Evolutionary conservation across 371 early-diverging fungal genomes (phyloP).

Genomic region (Mucor lusitanicus): DNA sequence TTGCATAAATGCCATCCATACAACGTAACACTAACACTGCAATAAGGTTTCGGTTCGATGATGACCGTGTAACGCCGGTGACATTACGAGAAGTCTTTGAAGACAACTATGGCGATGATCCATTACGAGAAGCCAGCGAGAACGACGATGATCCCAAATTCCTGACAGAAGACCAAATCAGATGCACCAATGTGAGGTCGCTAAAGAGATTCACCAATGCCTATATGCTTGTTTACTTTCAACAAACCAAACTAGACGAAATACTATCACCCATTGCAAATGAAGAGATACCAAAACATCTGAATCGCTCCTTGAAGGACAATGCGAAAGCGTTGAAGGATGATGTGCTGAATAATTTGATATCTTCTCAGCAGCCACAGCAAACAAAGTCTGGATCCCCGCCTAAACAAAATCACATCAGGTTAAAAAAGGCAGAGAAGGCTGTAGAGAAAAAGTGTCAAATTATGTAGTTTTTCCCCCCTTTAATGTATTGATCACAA

Average conservation of each 20-base stretch:
- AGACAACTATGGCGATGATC: constrained; percentile 94
- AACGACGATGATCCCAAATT: constrained; percentile 9
- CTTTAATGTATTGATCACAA: background rate
- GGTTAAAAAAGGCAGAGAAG: constrained; percentile 18
- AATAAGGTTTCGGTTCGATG: constrained; percentile 89
- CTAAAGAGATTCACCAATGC: constrained; percentile 52
- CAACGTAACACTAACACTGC: background rate
- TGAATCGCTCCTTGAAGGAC: constrained; percentile 19
- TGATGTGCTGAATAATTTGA: constrained; percentile 21
- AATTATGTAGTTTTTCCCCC: constrained; percentile 19
- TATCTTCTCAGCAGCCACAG: constrained; percentile 9
- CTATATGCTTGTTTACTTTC: constrained; percentile 95
- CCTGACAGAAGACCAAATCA: constrained; percentile 14
- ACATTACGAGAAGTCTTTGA: constrained; percentile 87
- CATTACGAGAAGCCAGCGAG: constrained; percentile 4
- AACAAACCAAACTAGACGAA: constrained; percentile 66
- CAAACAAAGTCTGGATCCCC: constrained; percentile 13
- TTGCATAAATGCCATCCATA: background rate
- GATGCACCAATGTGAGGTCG: constrained; percentile 18
- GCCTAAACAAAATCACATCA: constrained; percentile 20
- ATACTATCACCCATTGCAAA: constrained; percentile 68
- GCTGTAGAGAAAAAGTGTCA: constrained; percentile 22
- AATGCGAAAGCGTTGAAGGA: constrained; percentile 55
- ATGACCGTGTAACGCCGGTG: constrained; percentile 91
- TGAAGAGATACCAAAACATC: constrained; percentile 68